Percentiles rank a stretch among this genome's conserved stretches.
Evolutionary conservation across 2,329 filamentous ascomycete species (phyloP).

Genomic region (Colletotrichum phormii): DNA sequence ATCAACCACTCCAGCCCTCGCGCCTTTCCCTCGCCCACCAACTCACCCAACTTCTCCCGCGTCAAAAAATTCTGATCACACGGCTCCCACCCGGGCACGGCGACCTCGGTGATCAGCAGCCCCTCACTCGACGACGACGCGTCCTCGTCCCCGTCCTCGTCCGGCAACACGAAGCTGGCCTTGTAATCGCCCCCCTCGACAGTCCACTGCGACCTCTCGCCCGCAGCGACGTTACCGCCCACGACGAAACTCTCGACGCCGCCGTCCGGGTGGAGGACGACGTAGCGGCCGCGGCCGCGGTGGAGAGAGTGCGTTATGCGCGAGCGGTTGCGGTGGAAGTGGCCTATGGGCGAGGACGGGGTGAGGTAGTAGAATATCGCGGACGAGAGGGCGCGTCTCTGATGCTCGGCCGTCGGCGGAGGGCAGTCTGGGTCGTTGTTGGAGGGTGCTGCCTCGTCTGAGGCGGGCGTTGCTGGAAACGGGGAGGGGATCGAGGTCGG

Average conservation of each 20-base stretch:
- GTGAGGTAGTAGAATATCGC: slow-evolving; percentile 63
- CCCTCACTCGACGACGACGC: slow-evolving; percentile 34
- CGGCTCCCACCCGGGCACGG: neutral
- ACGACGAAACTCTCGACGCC: neutral
- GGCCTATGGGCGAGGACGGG: slow-evolving; percentile 63
- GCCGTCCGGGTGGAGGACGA: neutral
- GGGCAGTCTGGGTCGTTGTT: neutral
- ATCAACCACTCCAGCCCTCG: neutral
- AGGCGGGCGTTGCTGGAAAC: neutral
- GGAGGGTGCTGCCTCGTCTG: neutral
- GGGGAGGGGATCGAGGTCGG: neutral
- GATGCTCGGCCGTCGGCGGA: neutral
- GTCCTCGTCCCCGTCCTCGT: slow-evolving; percentile 49
- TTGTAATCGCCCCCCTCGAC: slow-evolving; percentile 78
- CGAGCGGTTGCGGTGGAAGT: slow-evolving; percentile 72
- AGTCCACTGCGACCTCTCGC: slow-evolving; percentile 75
- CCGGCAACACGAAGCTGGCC: slow-evolving; percentile 67
- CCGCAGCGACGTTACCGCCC: slow-evolving; percentile 58
- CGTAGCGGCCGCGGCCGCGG: slow-evolving; percentile 69
- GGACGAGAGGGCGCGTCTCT: neutral
- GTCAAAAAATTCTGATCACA: neutral
- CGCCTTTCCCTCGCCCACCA: neutral
- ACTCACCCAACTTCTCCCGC: neutral
- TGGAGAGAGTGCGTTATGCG: slow-evolving; percentile 75
- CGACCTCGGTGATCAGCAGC: neutral